A percentile compares a stretch with the other conserved stretches of the same genome.
Evolutionary conservation across 2,329 filamentous ascomycete genomes (phyloP).

Genomic region (Zopfia rhizophila): DNA sequence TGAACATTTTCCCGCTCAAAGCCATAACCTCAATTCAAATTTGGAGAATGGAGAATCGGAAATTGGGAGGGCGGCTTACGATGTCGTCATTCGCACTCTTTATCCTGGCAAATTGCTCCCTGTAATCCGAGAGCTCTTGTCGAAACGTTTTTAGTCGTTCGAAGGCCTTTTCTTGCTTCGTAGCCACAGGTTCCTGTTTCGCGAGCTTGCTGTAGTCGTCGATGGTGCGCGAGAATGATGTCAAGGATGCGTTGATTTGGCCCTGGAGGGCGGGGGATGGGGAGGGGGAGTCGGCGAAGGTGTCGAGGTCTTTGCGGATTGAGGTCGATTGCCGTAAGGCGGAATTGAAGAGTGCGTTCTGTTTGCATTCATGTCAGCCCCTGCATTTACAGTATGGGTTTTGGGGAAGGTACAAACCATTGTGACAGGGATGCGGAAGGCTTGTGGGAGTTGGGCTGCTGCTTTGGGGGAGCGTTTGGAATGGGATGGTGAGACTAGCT

Average conservation of each 20-base stretch:
- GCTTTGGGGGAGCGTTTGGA: too few species aligned
- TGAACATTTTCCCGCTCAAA: too few species aligned
- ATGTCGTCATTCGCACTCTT: slow-evolving; percentile 82
- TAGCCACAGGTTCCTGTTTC: slow-evolving; percentile 86
- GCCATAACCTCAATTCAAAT: not conserved
- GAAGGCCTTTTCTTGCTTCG: slow-evolving; percentile 90
- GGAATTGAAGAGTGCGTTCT: slow-evolving; percentile 89
- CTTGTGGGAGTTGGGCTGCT: too few species aligned
- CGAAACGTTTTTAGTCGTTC: slow-evolving; percentile 89
- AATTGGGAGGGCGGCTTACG: too few species aligned
- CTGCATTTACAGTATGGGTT: too few species aligned
- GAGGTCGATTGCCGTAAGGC: slow-evolving; percentile 85
- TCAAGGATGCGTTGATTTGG: slow-evolving; percentile 63
- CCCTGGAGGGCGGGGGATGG: slow-evolving; percentile 71
- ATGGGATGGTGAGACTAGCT: too few species aligned
- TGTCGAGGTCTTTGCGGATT: slow-evolving; percentile 79
- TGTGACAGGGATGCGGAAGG: too few species aligned
- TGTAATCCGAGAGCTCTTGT: slow-evolving; percentile 81
- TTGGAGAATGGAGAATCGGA: too few species aligned
- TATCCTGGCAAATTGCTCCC: slow-evolving; percentile 78
- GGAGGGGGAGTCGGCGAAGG: slow-evolving; percentile 69
- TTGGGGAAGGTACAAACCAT: too few species aligned
- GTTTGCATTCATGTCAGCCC: too few species aligned
- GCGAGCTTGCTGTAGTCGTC: slow-evolving; percentile 91
- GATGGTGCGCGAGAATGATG: slow-evolving; percentile 86